Evolutionary conservation across 805 yeast species (phyloP).

Genomic region (Hanseniaspora lindneri): DNA sequence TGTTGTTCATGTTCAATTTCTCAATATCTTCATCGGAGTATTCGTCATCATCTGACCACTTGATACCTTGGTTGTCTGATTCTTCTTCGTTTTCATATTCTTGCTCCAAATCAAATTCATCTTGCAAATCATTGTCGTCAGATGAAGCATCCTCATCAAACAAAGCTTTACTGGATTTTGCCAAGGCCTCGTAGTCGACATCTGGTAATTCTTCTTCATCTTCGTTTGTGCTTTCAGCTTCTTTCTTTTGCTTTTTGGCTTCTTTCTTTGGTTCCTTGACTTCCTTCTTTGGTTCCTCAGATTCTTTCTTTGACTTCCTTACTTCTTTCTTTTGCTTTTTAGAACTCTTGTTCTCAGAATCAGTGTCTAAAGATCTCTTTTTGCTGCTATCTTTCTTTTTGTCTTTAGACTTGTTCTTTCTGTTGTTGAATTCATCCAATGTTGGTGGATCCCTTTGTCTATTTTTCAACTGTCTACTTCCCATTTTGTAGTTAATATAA

Average conservation of each 20-base stretch:
- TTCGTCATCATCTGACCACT: conserved; percentile 70
- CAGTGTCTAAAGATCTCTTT: conserved; percentile 14
- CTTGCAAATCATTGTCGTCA: conserved; percentile 25
- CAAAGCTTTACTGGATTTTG: conserved; percentile 58
- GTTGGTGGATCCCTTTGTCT: conserved; percentile 90
- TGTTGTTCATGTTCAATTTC: conserved; percentile 62
- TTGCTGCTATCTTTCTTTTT: conserved; percentile 25
- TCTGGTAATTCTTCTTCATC: conserved; percentile 44
- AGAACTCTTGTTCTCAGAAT: conserved; percentile 25
- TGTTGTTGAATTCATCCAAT: conserved; percentile 66
- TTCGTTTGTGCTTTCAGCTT: conserved; percentile 22
- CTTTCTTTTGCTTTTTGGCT: conserved; percentile 19
- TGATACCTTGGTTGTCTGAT: conserved; percentile 28
- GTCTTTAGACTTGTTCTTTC: conserved; percentile 31
- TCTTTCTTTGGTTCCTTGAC: conserved; percentile 19
- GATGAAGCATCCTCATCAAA: conserved; percentile 43
- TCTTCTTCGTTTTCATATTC: conserved; percentile 35
- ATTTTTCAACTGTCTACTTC: conserved; percentile 75
- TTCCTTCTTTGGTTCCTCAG: conserved; percentile 10
- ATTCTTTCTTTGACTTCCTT: conserved; percentile 16
- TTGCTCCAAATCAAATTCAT: conserved; percentile 50
- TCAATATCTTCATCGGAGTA: conserved; percentile 45
- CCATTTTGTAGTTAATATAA: too few species aligned
- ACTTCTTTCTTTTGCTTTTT: conserved; percentile 23
- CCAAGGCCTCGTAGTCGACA: conserved; percentile 54